A percentile compares a stretch with the other conserved stretches of the same genome.
These are phyloP conservation scores for Vaccinium myrtillus DNA, from an alignment of 148 eudicot species.

Conservation along the genomic window DNA sequence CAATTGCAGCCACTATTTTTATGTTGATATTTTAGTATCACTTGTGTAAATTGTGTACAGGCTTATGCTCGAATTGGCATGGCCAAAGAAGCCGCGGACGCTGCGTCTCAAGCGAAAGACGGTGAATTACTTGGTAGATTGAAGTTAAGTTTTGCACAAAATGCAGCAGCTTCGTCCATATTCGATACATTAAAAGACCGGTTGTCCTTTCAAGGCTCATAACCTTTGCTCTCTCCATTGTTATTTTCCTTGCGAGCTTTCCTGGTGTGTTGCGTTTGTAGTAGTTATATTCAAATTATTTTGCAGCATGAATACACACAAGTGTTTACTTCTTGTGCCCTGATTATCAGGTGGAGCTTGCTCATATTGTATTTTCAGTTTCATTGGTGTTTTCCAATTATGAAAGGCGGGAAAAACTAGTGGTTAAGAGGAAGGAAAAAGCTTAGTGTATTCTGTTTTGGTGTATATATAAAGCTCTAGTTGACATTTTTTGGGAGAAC, in stretches of 20 bases:
- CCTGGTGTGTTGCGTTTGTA: not conserved
- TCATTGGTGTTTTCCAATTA: not conserved
- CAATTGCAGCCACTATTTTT: not conserved
- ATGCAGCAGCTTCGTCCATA: slow-evolving; percentile 74
- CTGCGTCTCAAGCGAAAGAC: slow-evolving; percentile 88
- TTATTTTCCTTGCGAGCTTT: not conserved
- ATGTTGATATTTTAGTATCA: not conserved
- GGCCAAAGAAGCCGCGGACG: slow-evolving; percentile 98
- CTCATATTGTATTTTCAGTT: not conserved
- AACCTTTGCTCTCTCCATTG: slow-evolving; percentile 11
- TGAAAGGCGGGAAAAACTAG: not conserved
- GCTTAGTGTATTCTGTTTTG: not conserved
- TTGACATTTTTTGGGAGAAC: not conserved
- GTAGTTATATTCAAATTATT: not conserved
- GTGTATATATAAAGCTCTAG: not conserved
- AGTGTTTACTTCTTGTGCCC: not conserved
- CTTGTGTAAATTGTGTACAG: slow-evolving; percentile 33
- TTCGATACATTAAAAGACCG: slow-evolving; percentile 79
- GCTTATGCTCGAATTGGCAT: slow-evolving; percentile 93
- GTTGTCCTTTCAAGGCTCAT: slow-evolving; percentile 64
- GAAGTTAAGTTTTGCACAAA: slow-evolving; percentile 72
- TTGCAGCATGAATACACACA: not conserved
- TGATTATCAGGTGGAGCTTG: not conserved
- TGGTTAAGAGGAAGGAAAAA: not conserved
- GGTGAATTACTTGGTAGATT: slow-evolving; percentile 78